These are phyloP conservation scores for Bidens hawaiensis DNA, from an alignment of 140 eudicot species.

Conservation along the genomic window DNA sequence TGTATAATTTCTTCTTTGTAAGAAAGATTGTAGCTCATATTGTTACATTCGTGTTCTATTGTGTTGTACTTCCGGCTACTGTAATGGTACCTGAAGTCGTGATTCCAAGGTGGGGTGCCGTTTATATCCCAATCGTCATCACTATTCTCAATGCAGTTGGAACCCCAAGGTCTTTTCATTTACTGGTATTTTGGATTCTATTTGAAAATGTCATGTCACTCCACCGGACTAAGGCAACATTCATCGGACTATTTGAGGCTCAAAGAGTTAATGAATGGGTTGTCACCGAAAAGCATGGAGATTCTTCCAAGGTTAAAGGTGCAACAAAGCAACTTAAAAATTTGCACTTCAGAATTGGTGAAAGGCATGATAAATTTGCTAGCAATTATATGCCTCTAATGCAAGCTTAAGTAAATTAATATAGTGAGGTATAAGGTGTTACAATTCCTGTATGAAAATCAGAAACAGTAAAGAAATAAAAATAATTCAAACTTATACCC, in stretches of 20 bases:
- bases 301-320: slow-evolving; percentile 45
- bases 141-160: slow-evolving; percentile 59
- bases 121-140: slow-evolving; percentile 53
- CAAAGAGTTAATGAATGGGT: slow-evolving; percentile 61
- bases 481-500: no score
- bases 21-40: slow-evolving; percentile 69
- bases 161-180: slow-evolving; percentile 68
- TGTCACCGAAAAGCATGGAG: slow-evolving; percentile 62
- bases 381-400: background rate
- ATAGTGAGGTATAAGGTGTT: no score
- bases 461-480: no score
- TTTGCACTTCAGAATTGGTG: slow-evolving; percentile 38
- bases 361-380: slow-evolving; percentile 35
- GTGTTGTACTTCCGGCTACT: slow-evolving; percentile 60
- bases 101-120: slow-evolving; percentile 58
- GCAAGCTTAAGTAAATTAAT: no score
- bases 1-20: slow-evolving; percentile 52
- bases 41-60: slow-evolving; percentile 54
- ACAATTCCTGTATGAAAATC: no score
- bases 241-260: slow-evolving; percentile 65
- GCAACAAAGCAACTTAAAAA: slow-evolving; percentile 27
- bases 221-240: slow-evolving; percentile 67
- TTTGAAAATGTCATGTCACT: slow-evolving; percentile 77
- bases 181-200: slow-evolving; percentile 65
- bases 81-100: slow-evolving; percentile 59